A percentile compares a stretch with the other conserved stretches of the same genome.
phyloP scores from a whole-genome alignment of 75 land plant species.

The Pinus albicaulis region DNA sequence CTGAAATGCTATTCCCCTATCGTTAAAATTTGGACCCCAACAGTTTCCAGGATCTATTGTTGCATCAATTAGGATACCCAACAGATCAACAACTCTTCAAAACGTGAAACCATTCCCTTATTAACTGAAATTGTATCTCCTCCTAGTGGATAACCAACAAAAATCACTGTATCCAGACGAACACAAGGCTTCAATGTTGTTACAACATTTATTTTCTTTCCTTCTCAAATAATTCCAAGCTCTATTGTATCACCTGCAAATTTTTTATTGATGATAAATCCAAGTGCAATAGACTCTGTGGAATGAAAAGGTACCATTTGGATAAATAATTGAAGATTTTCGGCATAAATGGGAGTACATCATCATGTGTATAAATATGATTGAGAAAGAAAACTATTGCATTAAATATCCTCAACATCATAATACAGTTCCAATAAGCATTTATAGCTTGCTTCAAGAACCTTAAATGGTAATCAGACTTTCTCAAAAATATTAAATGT shows the following conservation, averaged over 20 bases:
- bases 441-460: too few species aligned
- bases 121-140: conserved; percentile 97
- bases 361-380: too few species aligned
- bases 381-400: too few species aligned
- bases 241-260: conserved; percentile 85
- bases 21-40: conserved; percentile 97
- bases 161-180: conserved; percentile 86
- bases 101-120: conserved; percentile 92
- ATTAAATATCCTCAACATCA: too few species aligned
- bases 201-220: conserved; percentile 52
- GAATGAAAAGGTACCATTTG: conserved; percentile 67
- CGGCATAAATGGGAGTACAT: too few species aligned
- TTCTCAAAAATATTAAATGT: too few species aligned
- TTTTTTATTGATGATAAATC: conserved; percentile 90
- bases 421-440: too few species aligned
- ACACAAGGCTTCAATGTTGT: conserved; percentile 69
- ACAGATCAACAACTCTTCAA: conserved; percentile 89
- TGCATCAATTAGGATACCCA: conserved; percentile 96
- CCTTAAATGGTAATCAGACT: too few species aligned
- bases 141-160: conserved; percentile 95
- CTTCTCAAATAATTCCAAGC: conserved; percentile 77
- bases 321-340: too few species aligned
- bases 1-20: conserved; percentile 64
- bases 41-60: conserved; percentile 98
- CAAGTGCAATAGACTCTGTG: conserved; percentile 89